These are phyloP conservation scores for Phoenix roebelenii DNA, from an alignment of 176 grass and related monocot genomes.

Conservation along the genomic window DNA sequence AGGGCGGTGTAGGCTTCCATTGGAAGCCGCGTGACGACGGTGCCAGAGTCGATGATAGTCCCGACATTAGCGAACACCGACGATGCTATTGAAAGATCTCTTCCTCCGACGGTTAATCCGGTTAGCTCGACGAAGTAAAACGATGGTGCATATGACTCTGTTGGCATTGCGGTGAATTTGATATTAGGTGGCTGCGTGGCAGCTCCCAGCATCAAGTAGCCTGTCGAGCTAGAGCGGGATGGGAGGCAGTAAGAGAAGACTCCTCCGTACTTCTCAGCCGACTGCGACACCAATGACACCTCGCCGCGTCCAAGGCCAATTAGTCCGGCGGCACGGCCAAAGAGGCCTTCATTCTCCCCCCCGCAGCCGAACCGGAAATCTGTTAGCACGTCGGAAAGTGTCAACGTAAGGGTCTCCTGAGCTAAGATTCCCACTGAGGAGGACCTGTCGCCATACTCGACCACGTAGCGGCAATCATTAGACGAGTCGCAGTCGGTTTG, in stretches of 20 bases:
- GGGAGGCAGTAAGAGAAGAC: slow-evolving; percentile 10
- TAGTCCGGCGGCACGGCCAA: neutral
- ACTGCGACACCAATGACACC: neutral
- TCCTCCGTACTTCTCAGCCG: neutral
- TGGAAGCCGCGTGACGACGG: slow-evolving; percentile 4
- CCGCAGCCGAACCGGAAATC: slow-evolving; percentile 7
- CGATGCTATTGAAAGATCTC: neutral
- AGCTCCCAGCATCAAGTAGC: neutral
- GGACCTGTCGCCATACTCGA: neutral
- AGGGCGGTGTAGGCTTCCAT: neutral
- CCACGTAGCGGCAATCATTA: neutral
- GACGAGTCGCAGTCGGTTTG: neutral
- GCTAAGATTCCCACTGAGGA: neutral
- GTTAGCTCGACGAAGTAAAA: slow-evolving; percentile 2
- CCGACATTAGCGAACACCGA: neutral
- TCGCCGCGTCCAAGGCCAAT: neutral
- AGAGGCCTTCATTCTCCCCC: neutral
- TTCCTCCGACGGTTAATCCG: neutral
- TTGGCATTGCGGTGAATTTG: neutral
- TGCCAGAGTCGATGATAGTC: slow-evolving; percentile 7
- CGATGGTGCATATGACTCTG: neutral
- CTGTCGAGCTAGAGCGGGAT: neutral
- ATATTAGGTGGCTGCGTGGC: neutral
- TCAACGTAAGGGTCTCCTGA: neutral
- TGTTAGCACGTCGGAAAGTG: neutral